Base-by-base conservation (phyloP, 225 moss, liverwort and hornwort species). In the Bryoerythrophyllum caledonicum region DNA sequence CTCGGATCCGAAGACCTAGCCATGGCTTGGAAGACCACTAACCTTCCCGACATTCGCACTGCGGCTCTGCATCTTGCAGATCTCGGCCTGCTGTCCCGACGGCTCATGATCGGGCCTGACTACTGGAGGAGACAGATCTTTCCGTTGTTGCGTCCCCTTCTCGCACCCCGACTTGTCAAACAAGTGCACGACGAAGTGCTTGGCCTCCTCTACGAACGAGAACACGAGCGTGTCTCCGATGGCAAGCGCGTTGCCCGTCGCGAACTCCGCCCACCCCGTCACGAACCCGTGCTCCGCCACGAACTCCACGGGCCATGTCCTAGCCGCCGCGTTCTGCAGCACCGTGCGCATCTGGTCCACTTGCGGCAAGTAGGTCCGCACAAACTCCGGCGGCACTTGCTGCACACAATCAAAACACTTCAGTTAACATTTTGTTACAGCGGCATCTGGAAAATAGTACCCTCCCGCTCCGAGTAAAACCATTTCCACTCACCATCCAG, bases 181-280 rank as follows among this genome's bases (percentile, higher is more conserved):
- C 15, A 74, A 30, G 10, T 67, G 67, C 23, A 74, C 79, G 10
- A 53, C 52, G 41, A 79, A 68, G 1, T 38, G 2, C 23, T 28
- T 67, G 3, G 14, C 28, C 7, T 73, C 49, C 23, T 67, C 41
- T 53, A 67, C 67, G 16, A 53, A 40, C 10, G 51, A 73, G 72
- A 78, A 78, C 27, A 73, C 14, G n/a, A 79, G 72, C 51, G 27
- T 16, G 57, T 79, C 78, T 14, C 59, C 72, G 9, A 60, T 46
- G 14, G 27, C 59, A 5, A 79, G 64, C 20, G 72, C 44, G 49
- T 79, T 73, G 59, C 65, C 72, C 4, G 58, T 38, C 21, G 78
- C 58, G 51, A 79, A 79, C 35, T 37, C 59, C 13, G 15, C 25
- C 78, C 78, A 79, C 3, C 72, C 78, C 7, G 7, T 23, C 1